These are phyloP conservation scores for Boletus albobrunnescens DNA, from an alignment of 1,284 basidiomycete species.

Conservation along the genomic window DNA sequence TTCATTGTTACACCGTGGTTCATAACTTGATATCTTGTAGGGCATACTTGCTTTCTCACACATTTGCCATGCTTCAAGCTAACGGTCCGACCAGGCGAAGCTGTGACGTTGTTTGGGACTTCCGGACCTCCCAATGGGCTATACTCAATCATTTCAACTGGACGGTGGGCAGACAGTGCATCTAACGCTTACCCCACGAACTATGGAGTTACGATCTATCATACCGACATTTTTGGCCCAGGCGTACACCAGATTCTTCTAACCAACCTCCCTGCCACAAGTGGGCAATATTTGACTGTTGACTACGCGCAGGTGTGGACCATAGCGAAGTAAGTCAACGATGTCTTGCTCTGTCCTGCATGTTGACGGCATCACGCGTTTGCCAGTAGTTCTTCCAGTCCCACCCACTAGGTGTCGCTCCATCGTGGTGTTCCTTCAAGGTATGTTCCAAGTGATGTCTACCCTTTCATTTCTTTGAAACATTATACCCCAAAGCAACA, in stretches of 20 bases:
- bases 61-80: background rate
- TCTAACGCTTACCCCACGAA: slow-evolving; percentile 14
- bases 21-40: slow-evolving; percentile 6
- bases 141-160: slow-evolving; percentile 22
- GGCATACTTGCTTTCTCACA: slow-evolving; percentile 10
- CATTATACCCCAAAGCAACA: background rate
- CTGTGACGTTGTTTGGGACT: slow-evolving; percentile 25
- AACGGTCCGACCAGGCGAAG: slow-evolving; percentile 21
- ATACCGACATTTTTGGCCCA: slow-evolving; percentile 29
- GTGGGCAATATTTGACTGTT: slow-evolving; percentile 19
- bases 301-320: slow-evolving; percentile 25
- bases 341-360: background rate
- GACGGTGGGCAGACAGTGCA: slow-evolving; percentile 25
- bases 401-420: background rate
- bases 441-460: slow-evolving; percentile 4
- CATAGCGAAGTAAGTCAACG: slow-evolving; percentile 11
- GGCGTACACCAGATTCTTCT: slow-evolving; percentile 23
- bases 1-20: background rate
- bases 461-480: slow-evolving; percentile 1
- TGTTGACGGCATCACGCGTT: slow-evolving; percentile 4
- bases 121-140: slow-evolving; percentile 23
- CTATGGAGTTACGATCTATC: slow-evolving; percentile 26
- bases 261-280: slow-evolving; percentile 23
- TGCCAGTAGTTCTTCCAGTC: background rate
- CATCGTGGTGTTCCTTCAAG: slow-evolving; percentile 9